Evolutionary conservation across 2,329 filamentous ascomycete species (phyloP), one percentile per base, ranked within the genome.

Genomic region (Microdochium nivale): DNA sequence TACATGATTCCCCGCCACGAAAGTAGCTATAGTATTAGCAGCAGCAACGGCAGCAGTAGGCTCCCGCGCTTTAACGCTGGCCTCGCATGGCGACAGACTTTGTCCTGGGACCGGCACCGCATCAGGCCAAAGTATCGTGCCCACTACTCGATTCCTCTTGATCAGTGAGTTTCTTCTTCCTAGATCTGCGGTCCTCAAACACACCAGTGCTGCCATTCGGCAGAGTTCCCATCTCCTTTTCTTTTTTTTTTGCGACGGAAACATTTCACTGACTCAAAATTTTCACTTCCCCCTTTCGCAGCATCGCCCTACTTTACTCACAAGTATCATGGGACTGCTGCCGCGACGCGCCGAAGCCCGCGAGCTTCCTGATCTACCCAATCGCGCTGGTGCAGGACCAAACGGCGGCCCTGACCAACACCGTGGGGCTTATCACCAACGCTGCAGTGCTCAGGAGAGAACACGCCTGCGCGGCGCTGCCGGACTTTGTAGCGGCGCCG

Each of bases 121-220:
- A 51, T 60, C 27, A 58, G 66, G 44, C 66, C 65, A 3, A 62
- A 60, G 50, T 59, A 67, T 48, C 61, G 65, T 23, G 59, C 61
- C 10, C 63, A 66, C 50, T 66, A 66, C 51, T 66, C 64, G 2
- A 63, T 69, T 47, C 54, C 63, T 7, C 59, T 65, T 5, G 56
- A 60, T 50, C 64, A 67, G 64, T 68, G 54, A 56, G 65, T 60
- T 30, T 30, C 27, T 30, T 30, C 13, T 47, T 3, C 9, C 32
- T 35, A n/a, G n/a, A n/a, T n/a, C n/a, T n/a, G n/a, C n/a, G n/a
- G n/a, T n/a, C n/a, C n/a, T n/a, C n/a, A n/a, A n/a, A n/a, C n/a
- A n/a, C n/a, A n/a, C n/a, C n/a, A n/a, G n/a, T n/a, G n/a, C n/a
- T n/a, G n/a, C n/a, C n/a, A n/a, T n/a, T n/a, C n/a, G n/a, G n/a